These are phyloP conservation scores for Sextonia rubra DNA, from an alignment of 164 flowering plant species.

Conservation along the genomic window DNA sequence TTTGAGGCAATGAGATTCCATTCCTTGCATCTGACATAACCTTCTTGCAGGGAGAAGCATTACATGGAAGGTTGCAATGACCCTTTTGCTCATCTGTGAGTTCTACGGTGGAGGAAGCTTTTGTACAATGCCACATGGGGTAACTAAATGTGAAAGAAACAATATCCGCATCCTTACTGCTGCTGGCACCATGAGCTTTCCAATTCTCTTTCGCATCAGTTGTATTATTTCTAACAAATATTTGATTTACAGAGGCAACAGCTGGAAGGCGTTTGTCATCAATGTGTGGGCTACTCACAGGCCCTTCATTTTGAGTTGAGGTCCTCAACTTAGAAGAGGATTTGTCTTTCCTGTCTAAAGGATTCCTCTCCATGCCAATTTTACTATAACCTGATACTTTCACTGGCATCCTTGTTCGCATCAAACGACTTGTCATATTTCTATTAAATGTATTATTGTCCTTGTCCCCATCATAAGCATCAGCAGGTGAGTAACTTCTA, in stretches of 20 bases:
- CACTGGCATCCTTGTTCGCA: conserved; percentile 24
- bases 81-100: background rate
- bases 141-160: conserved; percentile 60
- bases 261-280: conserved; percentile 17
- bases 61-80: background rate
- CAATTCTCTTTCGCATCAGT: conserved; percentile 4
- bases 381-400: conserved; percentile 26
- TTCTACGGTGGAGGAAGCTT: conserved; percentile 9
- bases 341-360: conserved; percentile 25
- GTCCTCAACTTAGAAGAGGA: conserved; percentile 26
- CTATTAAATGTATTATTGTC: conserved; percentile 39
- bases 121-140: conserved; percentile 29
- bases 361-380: conserved; percentile 25
- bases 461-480: conserved; percentile 36
- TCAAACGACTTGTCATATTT: conserved; percentile 21
- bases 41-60: conserved; percentile 14
- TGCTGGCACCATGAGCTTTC: conserved; percentile 13
- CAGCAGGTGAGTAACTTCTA: conserved; percentile 36
- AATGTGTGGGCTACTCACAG: conserved; percentile 26
- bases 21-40: conserved; percentile 17
- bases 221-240: conserved; percentile 14
- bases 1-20: conserved; percentile 16
- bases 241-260: conserved; percentile 11
- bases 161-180: conserved; percentile 23
- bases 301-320: conserved; percentile 42